A percentile compares a stretch with the other conserved stretches of the same genome.
Evolutionary conservation across 768 basidiomycete genomes (phyloP).

Genomic region (Gautieria morchelliformis): DNA sequence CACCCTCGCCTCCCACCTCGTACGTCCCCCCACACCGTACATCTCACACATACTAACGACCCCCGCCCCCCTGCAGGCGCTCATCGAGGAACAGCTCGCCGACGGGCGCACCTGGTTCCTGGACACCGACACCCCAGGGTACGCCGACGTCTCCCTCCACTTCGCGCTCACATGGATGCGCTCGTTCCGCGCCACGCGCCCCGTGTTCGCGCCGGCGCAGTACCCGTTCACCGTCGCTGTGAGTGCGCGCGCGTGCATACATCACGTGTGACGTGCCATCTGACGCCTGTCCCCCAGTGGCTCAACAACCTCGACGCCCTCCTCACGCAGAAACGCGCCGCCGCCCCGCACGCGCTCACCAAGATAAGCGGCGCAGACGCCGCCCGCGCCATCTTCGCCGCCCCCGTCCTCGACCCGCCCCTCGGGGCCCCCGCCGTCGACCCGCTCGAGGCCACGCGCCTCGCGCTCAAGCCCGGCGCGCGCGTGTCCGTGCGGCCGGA

Average conservation of each 20-base stretch:
- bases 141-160: constrained; percentile 45
- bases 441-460: constrained; percentile 34
- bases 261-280: too few species aligned
- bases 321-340: constrained; percentile 23
- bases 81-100: constrained; percentile 34
- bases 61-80: too few species aligned
- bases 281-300: too few species aligned
- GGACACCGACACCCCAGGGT: constrained; percentile 40
- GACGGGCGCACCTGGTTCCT: constrained; percentile 52
- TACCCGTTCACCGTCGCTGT: constrained; percentile 36
- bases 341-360: constrained; percentile 15
- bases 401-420: too few species aligned
- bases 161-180: constrained; percentile 39
- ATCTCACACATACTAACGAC: too few species aligned
- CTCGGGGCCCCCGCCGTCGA: too few species aligned
- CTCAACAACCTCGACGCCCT: constrained; percentile 29
- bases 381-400: constrained; percentile 30
- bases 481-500: constrained; percentile 35
- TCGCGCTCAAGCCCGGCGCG: constrained; percentile 31
- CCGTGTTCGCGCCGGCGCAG: constrained; percentile 27
- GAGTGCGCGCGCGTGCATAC: too few species aligned
- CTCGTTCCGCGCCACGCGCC: constrained; percentile 24
- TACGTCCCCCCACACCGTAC: too few species aligned
- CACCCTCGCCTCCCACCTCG: constrained; percentile 38
- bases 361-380: constrained; percentile 33